Base-by-base conservation (phyloP, 805 yeast species). In the Pichia membranifaciens region DNA sequence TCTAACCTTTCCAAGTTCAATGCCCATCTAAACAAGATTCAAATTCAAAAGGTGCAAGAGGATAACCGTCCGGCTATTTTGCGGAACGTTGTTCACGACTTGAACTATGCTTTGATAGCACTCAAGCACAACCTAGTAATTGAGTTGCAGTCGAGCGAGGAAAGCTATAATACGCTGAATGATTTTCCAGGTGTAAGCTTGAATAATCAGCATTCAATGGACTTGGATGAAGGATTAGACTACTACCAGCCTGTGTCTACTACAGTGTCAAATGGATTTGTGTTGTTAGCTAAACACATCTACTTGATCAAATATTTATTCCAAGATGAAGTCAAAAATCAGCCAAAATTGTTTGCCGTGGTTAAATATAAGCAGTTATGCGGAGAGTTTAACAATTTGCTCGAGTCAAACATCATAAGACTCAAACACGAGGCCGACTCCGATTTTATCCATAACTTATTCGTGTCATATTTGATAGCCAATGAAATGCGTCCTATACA, bases 371-470 rank as follows among this genome's bases (percentile, higher is more conserved):
- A 53, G 1, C 39, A 49, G 10, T 43, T 63, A 18, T 55, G 55
- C 20, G 6, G 33, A 0, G 47, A 54, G 15, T 57, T 61, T 36
- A 41, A 58, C 5, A 21, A 44, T 8, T 54, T 54, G 3, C 46
- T 65, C 2, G 52, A 56, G 16, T 22, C 28, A 13, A 55, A 60
- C 48, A 45, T 65, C 3, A 20, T 48, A 3, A 35, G 44, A 8
- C 36, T 62, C 12, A 37, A 53, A 12, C 55, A 53, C 8, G 69
- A 66, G 39, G 54, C 59, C 18, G 68, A 65, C 42, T 53, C 54
- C 34, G 69, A 66, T 18, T 56, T 53, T 38, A 49, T 57, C 2
- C 21, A 61, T 10, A 57, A 59, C 43, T 33, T 66, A 3, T 38
- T 59, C 15, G 47, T 54, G 3, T 54, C 69, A 12, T 57, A 56